A percentile compares a stretch with the other conserved stretches of the same genome.
Evolutionary conservation across 2,329 filamentous ascomycete genomes (phyloP).

Genomic region (Xylariales sp.): DNA sequence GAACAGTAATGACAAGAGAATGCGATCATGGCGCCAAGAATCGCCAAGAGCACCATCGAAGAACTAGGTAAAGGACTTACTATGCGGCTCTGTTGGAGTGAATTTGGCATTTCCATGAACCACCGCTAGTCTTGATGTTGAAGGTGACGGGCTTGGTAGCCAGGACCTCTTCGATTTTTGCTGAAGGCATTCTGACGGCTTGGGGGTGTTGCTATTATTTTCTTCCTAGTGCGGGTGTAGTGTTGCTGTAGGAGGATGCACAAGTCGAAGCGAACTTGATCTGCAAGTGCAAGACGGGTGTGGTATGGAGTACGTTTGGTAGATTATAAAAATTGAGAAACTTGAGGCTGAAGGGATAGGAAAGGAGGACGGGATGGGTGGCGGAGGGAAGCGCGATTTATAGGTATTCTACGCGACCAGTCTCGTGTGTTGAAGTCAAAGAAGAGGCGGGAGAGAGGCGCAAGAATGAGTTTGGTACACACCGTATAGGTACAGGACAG

Average conservation of each 20-base stretch:
- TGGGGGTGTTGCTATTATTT: slow-evolving; percentile 6
- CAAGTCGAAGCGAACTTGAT: slow-evolving; percentile 1
- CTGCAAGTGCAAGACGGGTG: slow-evolving; percentile 1
- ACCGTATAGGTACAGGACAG: neutral
- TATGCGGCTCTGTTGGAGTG: slow-evolving; percentile 50
- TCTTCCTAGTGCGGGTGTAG: neutral
- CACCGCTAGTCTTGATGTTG: slow-evolving; percentile 48
- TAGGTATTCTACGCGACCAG: slow-evolving; percentile 19
- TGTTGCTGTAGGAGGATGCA: neutral
- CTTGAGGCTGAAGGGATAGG: neutral
- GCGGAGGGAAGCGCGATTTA: slow-evolving; percentile 35
- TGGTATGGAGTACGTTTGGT: neutral
- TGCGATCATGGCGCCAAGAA: slow-evolving; percentile 2
- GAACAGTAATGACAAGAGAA: neutral
- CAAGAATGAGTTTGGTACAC: slow-evolving; percentile 18
- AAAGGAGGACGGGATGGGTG: neutral
- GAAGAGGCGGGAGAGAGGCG: slow-evolving; percentile 6
- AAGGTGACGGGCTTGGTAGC: slow-evolving; percentile 48
- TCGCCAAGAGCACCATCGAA: slow-evolving; percentile 4
- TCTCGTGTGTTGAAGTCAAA: slow-evolving; percentile 28
- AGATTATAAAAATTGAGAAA: neutral
- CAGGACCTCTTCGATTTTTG: slow-evolving; percentile 46
- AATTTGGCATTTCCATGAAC: slow-evolving; percentile 49
- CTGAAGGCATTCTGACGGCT: slow-evolving; percentile 46
- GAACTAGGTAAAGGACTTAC: slow-evolving; percentile 40